Base-by-base conservation (phyloP, 805 yeast genomes). In the Ogataea naganishii region DNA sequence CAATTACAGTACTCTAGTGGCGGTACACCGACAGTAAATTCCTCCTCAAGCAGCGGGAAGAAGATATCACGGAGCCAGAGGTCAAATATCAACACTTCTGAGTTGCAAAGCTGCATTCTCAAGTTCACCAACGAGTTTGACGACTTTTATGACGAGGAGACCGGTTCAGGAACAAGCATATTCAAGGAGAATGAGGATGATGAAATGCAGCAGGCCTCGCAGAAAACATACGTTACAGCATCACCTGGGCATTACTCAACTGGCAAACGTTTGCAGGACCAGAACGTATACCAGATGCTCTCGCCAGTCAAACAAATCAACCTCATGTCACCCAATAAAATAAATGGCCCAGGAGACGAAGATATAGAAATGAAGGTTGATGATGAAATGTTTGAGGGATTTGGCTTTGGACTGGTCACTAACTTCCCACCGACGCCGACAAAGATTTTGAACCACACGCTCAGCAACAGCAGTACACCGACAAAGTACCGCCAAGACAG, bases 381-480 rank as follows among this genome's bases (percentile, higher is more conserved):
- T 23, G 45, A 42, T 13, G 44, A 38, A 4, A 36, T 48, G 22
- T 56, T 53, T 30, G 47, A 42, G 29, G 49, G 50, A 4, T 27
- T 38, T 9, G 36, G 30, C 7, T 38, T 44, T 29, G 51, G 33
- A 6, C 34, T 41, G 7, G 26, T 39, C 16, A 49, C 42, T 8
- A 47, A 48, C 30, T 36, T 51, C 9, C 70, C 70, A 6, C 59
- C 66, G 5, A 64, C 69, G 0, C 72, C 71, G 22, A 64, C 70
- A 2, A 55, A 60, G 20, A n/a, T n/a, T n/a, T 36, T 49, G 14
- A 52, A 50, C 20, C 38, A 33, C 25, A 39, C 36, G 2, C 25
- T 5, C 7, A 20, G 2, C 26, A 31, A 22, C 21, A 26, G 7
- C 22, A 24, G n/a, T 19, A 14, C 15, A 8, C 28, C 32, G 18